Evolutionary conservation across 129 eudicot genomes (phyloP), one percentile per base, ranked within the genome.

Genomic region (Centrapalus pauciflorus): DNA sequence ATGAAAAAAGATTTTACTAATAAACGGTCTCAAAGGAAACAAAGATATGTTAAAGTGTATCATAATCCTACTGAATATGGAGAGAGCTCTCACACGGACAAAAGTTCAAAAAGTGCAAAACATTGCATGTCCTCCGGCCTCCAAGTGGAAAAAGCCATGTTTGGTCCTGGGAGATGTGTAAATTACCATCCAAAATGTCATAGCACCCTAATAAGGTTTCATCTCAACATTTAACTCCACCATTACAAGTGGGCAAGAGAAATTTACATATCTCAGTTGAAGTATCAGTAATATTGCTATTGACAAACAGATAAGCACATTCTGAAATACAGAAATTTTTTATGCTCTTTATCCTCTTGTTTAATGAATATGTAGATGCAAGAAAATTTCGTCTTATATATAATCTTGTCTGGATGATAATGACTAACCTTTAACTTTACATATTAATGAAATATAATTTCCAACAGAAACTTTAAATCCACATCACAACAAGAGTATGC

Each of bases 261-360:
- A n/a, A n/a, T n/a, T n/a, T n/a, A n/a, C n/a, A n/a, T n/a, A n/a
- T n/a, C n/a, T n/a, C n/a, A n/a, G n/a, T n/a, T n/a, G n/a, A n/a
- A n/a, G n/a, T n/a, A n/a, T n/a, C n/a, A n/a, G n/a, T n/a, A n/a
- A n/a, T n/a, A n/a, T n/a, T n/a, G n/a, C n/a, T n/a, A n/a, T n/a
- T n/a, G n/a, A n/a, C n/a, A n/a, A n/a, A n/a, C n/a, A n/a, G n/a
- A 40, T 24, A 41, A 64, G 30, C 26, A 13, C 40, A 26, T 14
- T 41, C 17, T 26, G 41, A 19, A 25, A 7, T 41, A 8, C 9
- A 41, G 26, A 51, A 33, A 3, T 13, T 4, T 3, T 45, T 2
- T 26, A 28, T 27, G 50, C 32, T 46, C 10, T n/a, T 66, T 66
- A 29, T 37, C 19, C 59, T 11, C 49, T 66, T 48, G 59, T 66